phyloP scores from a whole-genome alignment of 2,329 filamentous ascomycete genomes.

The Ophiocordyceps australis region DNA sequence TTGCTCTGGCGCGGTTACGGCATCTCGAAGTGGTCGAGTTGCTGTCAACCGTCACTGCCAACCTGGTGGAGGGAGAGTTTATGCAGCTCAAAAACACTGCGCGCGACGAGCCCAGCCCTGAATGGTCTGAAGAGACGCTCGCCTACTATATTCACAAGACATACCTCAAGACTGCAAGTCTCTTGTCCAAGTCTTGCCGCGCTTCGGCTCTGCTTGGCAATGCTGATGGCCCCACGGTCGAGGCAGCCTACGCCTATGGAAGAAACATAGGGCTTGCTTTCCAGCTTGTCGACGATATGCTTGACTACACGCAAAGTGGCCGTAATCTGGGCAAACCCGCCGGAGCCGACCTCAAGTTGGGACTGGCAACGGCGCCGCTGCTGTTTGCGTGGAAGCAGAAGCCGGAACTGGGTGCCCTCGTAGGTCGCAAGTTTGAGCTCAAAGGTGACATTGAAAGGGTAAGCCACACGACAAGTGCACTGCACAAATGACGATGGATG shows the following conservation, averaged over 20 bases:
- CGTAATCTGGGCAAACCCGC: constrained; percentile 85
- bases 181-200: constrained; percentile 92
- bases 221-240: constrained; percentile 58
- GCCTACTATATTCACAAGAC: constrained; percentile 96
- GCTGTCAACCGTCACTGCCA: constrained; percentile 89
- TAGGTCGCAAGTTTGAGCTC: constrained; percentile 74
- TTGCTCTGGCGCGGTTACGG: constrained; percentile 74
- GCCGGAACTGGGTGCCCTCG: constrained; percentile 66
- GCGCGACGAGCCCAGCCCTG: constrained; percentile 65
- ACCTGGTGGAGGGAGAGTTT: constrained; percentile 95
- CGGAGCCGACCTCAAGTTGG: constrained; percentile 83
- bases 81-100: constrained; percentile 99
- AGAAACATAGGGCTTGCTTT: constrained; percentile 90
- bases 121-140: constrained; percentile 76
- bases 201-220: constrained; percentile 76
- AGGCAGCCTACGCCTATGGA: constrained; percentile 82
- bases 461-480: too few species aligned
- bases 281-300: constrained; percentile 93
- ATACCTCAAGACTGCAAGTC: constrained; percentile 86
- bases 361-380: constrained; percentile 81
- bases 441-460: constrained; percentile 77
- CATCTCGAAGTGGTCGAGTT: constrained; percentile 92
- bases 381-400: constrained; percentile 91
- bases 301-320: constrained; percentile 83
- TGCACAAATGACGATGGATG: too few species aligned